These are phyloP conservation scores for Yamadazyma jaroonii DNA, from an alignment of 1,139 yeast species.

Conservation along the genomic window DNA sequence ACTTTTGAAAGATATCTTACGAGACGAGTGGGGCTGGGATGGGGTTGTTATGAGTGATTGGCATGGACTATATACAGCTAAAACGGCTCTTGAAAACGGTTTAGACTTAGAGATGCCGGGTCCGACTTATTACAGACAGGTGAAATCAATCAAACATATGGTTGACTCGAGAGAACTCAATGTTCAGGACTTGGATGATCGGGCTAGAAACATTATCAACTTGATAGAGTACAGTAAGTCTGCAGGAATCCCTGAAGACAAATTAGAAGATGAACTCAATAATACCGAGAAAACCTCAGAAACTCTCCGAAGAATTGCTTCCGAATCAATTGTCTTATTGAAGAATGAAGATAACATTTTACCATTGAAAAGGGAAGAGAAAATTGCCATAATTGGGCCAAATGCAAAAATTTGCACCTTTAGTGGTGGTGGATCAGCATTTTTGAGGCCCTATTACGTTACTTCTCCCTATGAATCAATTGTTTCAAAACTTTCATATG, in stretches of 20 bases:
- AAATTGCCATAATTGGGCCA: constrained; percentile 35
- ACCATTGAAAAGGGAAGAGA: constrained; percentile 30
- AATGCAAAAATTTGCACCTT: constrained; percentile 28
- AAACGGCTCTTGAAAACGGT: constrained; percentile 49
- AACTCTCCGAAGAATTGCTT: constrained; percentile 45
- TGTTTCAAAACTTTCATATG: constrained; percentile 16
- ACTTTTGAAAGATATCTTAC: constrained; percentile 41
- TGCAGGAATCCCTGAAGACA: constrained; percentile 37
- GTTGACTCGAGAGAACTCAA: constrained; percentile 29
- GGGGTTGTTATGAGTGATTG: constrained; percentile 63
- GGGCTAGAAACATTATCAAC: constrained; percentile 46
- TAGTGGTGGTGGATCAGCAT: constrained; percentile 38
- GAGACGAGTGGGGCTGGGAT: constrained; percentile 35
- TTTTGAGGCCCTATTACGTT: constrained; percentile 27
- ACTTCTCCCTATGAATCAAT: constrained; percentile 31
- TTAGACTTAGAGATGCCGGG: constrained; percentile 68
- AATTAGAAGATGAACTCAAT: constrained; percentile 23
- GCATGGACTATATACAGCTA: constrained; percentile 54
- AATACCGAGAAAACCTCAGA: constrained; percentile 41
- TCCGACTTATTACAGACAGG: constrained; percentile 45
- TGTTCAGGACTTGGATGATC: constrained; percentile 35
- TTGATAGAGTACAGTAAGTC: constrained; percentile 40
- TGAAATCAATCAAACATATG: constrained; percentile 29
- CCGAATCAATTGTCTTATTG: constrained; percentile 51
- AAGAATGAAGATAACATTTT: constrained; percentile 46